Base-by-base conservation (phyloP, 495 filamentous ascomycete species). In the Entonaema liquescens region DNA sequence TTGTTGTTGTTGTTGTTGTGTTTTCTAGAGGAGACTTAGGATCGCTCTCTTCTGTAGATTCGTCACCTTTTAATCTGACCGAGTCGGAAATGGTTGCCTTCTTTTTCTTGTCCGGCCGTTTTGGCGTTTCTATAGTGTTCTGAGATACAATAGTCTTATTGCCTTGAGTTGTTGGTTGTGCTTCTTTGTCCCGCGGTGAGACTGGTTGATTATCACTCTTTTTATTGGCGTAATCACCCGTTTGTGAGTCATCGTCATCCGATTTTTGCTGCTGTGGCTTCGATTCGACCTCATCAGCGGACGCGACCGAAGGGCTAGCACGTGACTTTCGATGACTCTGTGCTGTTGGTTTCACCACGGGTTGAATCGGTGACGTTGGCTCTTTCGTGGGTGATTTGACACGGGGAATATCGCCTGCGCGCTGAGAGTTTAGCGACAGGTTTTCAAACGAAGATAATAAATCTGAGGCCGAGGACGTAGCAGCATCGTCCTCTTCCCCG, bases 401-500 rank as follows among this genome's bases (percentile, higher is more conserved):
- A 42, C 59, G 58, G 70, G 59, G 47, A 62, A 59, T 54, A 73
- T 72, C 54, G 70, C 68, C 76, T 75, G 74, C 59, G 75, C 68
- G 59, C 59, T 73, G 47, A 74, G 57, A 67, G 73, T 67, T 77
- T 77, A 75, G 76, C 59, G 73, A 75, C 63, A 77, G 65, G 54
- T 63, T 76, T 68, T 76, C 70, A 74, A 75, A 61, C 50, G 76
- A 78, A 56, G 74, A 65, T 74, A 71, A 58, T 58, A 74, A 53
- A 40, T 74, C 68, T 50, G 71, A 76, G 71, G 68, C 62, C 33
- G 74, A 78, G 68, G 74, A 63, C 69, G 59, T 52, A 40, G 56
- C 28, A 44, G 66, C 60, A 65, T 65, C 68, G n/a, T 71, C 59
- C 54, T 65, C 65, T 60, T 65, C 81, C 97, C 94, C 8, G 91